Evolutionary conservation across 257 asterid species (phyloP), one percentile per base, ranked within the genome.

Genomic region (Dorcoceras hygrometricum): DNA sequence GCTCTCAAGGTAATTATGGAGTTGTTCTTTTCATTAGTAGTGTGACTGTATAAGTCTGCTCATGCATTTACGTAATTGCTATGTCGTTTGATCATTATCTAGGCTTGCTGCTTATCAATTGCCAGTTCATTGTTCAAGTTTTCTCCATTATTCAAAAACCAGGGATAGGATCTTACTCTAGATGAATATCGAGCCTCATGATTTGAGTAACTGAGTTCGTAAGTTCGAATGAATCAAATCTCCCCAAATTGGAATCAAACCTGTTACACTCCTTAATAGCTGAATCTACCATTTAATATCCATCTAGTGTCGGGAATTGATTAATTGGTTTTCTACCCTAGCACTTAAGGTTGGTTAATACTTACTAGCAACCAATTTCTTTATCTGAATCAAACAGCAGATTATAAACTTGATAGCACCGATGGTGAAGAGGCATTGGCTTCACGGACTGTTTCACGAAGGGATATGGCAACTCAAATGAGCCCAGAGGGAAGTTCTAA

Each of bases 391-490:
- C 22, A 18, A 46, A 46, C 22, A 8, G 7, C 54, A 46, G 54
- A 46, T 14, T 16, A 46, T 46, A 46, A 46, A 46, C 22, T 46
- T 46, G 54, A 46, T 22, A 46, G 22, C 54, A 16, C 54, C 29
- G 71, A 75, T 68, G 90, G 83, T 65, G 83, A 75, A 31, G 95
- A 77, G 24, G 70, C 60, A 11, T 29, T 4, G n/a, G 57, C 66
- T 36, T 61, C 73, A 4, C 51, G 63, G 23, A 67, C 57, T 3
- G 80, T 83, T 63, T 78, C 86, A 19, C 78, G 84, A 32, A 82
- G 96, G 74, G 98, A 92, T 73, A 82, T 86, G 88, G 94, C 96
- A 50, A 93, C 97, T 34, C 97, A 92, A 76, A 92, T 92, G 97
- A 92, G 96, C 81, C 89, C 96, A 0, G 87, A 77, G 27, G 76